Conservation (phyloP, 2,329 filamentous ascomycete species). For the Apiospora aurea region DNA sequence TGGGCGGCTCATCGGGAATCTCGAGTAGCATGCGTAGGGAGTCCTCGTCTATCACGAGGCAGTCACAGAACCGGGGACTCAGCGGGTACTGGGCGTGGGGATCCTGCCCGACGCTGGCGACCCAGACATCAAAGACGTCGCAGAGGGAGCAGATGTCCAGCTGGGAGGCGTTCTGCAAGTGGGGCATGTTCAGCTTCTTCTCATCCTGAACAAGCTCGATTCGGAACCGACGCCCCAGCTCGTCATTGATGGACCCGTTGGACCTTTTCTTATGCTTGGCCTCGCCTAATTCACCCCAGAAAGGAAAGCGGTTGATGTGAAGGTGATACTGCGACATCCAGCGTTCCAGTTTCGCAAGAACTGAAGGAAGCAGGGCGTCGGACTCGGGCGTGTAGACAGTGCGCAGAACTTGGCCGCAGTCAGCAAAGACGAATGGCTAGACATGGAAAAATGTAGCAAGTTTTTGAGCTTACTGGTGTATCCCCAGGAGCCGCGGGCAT, state of each 20-base stretch:
- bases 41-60: background rate
- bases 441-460: background rate
- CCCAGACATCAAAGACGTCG: background rate
- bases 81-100: background rate
- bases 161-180: background rate
- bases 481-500: background rate
- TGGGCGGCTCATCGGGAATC: background rate
- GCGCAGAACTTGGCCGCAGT: background rate
- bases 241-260: background rate
- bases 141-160: background rate
- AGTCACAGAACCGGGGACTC: background rate
- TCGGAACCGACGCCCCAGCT: background rate
- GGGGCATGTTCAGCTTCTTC: background rate
- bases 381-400: slow-evolving; percentile 1
- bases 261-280: background rate
- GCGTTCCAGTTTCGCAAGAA: background rate
- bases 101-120: background rate
- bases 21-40: background rate
- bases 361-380: background rate
- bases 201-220: background rate
- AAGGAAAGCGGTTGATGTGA: background rate
- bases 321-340: background rate
- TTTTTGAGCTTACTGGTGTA: background rate
- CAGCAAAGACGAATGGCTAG: background rate
- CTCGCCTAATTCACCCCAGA: background rate